Evolutionary conservation across 345 rosid species (phyloP), one percentile per base, ranked within the genome.

Genomic region (Populus davidiana): DNA sequence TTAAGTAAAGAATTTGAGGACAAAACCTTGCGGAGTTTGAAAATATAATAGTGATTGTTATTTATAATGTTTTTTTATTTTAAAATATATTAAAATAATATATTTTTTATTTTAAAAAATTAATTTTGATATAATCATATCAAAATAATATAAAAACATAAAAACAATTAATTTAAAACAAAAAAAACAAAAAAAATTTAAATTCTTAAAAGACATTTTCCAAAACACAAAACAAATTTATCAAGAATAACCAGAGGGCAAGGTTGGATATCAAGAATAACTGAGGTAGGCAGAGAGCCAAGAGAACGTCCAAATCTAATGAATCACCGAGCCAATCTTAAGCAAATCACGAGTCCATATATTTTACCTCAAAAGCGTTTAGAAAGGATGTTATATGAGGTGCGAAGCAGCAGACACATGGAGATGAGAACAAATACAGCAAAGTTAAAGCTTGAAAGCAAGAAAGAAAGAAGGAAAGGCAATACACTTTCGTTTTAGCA

Each of bases 21-120:
- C 10, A 20, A 20, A 18, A 20, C 0, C 5, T 31, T 3, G 0
- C 0, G 0, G 0, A 33, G 5, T 4, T 33, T 4, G 5, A 0
- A 4, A 31, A 4, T 3, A 2, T 4, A 4, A 0, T 33, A 3
- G 5, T 33, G 0, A 4, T 33, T 33, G 0, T 33, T 33, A 4
- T 33, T 33, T 33, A 33, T 0, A 33, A 4, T 33, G 3, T 33
- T 33, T 33, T 33, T 33, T 3, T 33, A 4, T 33, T 33, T 33
- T 3, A 33, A 3, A 33, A 31, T 1, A 31, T 2, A 31, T 31
- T 31, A 31, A 31, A 33, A 33, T 33, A 33, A 33, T 33, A 33
- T 29, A 2, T 33, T 31, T 33, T 33, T 33, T 33, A 33, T 33
- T 33, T 3, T 4, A 3, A 33, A 33, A 3, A 33, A 3, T 33